A percentile compares a stretch with the other conserved stretches of the same genome.
phyloP scores from a whole-genome alignment of 352 stramenopile species.

The Globisporangium paddicum region DNA sequence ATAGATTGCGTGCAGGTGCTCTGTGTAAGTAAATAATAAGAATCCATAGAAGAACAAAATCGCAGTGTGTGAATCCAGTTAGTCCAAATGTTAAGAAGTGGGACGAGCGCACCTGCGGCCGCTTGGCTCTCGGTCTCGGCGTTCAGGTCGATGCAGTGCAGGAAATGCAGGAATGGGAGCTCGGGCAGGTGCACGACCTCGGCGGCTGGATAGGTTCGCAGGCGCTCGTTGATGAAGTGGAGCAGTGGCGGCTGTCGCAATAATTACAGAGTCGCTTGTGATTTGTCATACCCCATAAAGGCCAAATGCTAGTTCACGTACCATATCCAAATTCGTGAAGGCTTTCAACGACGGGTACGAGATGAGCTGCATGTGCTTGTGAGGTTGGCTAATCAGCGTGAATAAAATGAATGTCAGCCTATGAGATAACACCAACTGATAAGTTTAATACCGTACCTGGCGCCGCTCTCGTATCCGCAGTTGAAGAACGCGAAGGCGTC shows the following conservation, averaged over 20 bases:
- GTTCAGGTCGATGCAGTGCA: conserved; percentile 51
- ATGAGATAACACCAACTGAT: neutral
- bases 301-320: conserved; percentile 10
- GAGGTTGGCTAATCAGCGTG: conserved; percentile 36
- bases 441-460: conserved; percentile 32
- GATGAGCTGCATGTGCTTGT: conserved; percentile 88
- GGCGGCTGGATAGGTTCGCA: conserved; percentile 25
- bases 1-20: conserved; percentile 36
- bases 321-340: conserved; percentile 59
- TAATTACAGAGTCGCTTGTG: too few species aligned
- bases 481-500: conserved; percentile 85
- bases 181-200: conserved; percentile 52
- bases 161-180: conserved; percentile 70
- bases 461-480: conserved; percentile 76
- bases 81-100: too few species aligned
- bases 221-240: conserved; percentile 60
- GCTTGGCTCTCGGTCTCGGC: conserved; percentile 32
- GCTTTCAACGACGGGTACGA: conserved; percentile 67
- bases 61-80: conserved; percentile 1
- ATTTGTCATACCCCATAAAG: neutral
- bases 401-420: neutral
- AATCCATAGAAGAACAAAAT: neutral
- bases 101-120: conserved; percentile 32
- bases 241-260: conserved; percentile 59
- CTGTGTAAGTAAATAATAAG: conserved; percentile 13